phyloP scores from a whole-genome alignment of 140 eudicot genomes.

The Stevia rebaudiana region DNA sequence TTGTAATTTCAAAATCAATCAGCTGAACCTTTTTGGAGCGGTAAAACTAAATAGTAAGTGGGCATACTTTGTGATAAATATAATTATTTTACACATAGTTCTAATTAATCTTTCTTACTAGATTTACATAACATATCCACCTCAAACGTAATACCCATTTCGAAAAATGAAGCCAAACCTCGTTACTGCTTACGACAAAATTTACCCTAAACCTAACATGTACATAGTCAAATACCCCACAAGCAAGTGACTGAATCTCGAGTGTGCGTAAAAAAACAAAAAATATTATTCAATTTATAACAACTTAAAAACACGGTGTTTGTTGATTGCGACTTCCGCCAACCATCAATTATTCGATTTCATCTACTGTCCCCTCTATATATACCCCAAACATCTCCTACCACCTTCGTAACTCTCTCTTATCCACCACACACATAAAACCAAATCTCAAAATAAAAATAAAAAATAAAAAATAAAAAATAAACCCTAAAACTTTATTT shows the following conservation, averaged over 20 bases:
- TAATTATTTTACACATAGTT: no score
- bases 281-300: constrained; percentile 11
- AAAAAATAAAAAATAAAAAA: not conserved
- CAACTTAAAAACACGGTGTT: constrained; percentile 31
- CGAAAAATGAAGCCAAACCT: no score
- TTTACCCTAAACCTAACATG: no score
- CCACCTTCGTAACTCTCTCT: constrained; percentile 18
- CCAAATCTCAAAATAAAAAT: not conserved
- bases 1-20: no score
- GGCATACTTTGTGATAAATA: no score
- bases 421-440: constrained; percentile 29
- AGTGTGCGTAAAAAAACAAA: not conserved
- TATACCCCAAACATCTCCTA: constrained; percentile 17
- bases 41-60: no score
- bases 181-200: no score
- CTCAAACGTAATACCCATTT: no score
- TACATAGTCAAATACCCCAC: no score
- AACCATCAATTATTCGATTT: constrained; percentile 33
- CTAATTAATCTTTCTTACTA: no score
- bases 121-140: no score
- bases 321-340: constrained; percentile 32
- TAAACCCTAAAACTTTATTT: not conserved
- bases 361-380: constrained; percentile 20
- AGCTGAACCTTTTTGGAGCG: no score
- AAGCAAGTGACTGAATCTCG: not conserved